Base-by-base conservation (phyloP, 1,139 yeast species). In the Debaryomyces sp. region DNA sequence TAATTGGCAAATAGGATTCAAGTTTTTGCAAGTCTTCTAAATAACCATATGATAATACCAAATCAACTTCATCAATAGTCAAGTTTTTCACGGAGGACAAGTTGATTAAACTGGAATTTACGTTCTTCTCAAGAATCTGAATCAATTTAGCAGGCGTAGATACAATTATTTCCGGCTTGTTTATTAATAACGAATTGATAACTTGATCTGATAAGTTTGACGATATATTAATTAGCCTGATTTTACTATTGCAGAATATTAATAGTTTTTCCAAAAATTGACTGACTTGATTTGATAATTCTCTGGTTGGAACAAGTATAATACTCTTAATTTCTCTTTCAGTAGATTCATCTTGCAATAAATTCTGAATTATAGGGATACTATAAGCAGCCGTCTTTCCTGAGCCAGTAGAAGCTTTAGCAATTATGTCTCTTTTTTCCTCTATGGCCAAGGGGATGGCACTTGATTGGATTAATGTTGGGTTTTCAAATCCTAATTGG, bases 41-140 rank as follows among this genome's bases (percentile, higher is more conserved):
- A 66, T 94, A 90, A 15, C 99, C 99, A 66, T 89, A 95, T 2
- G 96, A 87, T 48, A 90, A 73, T 41, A 95, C 84, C 60, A 94
- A 78, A 71, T 95, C 99, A 17, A 96, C 98, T 68, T 95, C 99
- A 72, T 95, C 99, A 55, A 95, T 88, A 34, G 91, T 96, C 50
- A 94, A 71, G 62, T 81, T 89, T 51, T 78, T 78, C 47, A 94
- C 80, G 27, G 77, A 68, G 24, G 79, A 74, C 52, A 87, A 70
- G 47, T 80, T 75, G 12, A 84, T 61, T 33, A 74, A 62, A 13
- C 65, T 61, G 6, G 63, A 63, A 34, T 74, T 64, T 27, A 73
- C 72, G 46, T 73, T 71, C 46, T 78, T 78, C 50, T 84, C 85
- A 47, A 87, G 64, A n/a, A 78, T 76, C 43, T 75, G 73, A 43